phyloP scores from a whole-genome alignment of 2,329 filamentous ascomycete species.

The Fusarium succisae region DNA sequence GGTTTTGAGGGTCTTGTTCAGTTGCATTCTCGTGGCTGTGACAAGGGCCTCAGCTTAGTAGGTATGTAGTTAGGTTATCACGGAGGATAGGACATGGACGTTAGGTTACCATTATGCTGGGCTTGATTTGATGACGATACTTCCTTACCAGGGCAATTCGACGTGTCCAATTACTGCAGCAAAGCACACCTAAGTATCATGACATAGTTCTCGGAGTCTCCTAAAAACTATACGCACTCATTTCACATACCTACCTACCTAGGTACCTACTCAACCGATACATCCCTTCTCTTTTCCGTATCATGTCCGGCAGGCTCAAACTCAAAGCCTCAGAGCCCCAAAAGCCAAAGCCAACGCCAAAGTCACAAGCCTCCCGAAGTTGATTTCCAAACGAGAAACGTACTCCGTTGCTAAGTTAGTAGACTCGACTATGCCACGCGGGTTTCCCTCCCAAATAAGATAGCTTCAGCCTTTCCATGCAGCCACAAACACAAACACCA shows the following conservation, averaged over 20 bases:
- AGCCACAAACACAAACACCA: conserved; percentile 12
- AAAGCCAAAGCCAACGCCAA: background rate
- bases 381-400: conserved; percentile 20
- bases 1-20: conserved; percentile 1
- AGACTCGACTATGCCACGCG: conserved; percentile 28
- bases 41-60: conserved; percentile 7
- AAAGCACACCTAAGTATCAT: background rate
- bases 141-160: background rate
- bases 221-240: background rate
- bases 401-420: conserved; percentile 1
- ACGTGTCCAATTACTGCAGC: background rate
- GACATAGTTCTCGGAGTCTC: background rate
- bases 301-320: conserved; percentile 4
- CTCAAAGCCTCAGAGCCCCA: background rate
- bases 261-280: background rate
- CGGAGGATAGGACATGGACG: background rate
- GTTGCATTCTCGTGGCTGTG: conserved; percentile 19
- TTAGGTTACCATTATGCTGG: conserved; percentile 6
- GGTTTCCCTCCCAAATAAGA: conserved; percentile 19
- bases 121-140: background rate
- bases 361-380: conserved; percentile 8
- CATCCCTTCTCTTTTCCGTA: background rate
- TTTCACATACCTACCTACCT: conserved; percentile 4
- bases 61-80: background rate
- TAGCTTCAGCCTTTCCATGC: conserved; percentile 26